These are phyloP conservation scores for Yamadazyma kanchanaburiensis DNA, from an alignment of 1,139 yeast genomes.

Conservation along the genomic window DNA sequence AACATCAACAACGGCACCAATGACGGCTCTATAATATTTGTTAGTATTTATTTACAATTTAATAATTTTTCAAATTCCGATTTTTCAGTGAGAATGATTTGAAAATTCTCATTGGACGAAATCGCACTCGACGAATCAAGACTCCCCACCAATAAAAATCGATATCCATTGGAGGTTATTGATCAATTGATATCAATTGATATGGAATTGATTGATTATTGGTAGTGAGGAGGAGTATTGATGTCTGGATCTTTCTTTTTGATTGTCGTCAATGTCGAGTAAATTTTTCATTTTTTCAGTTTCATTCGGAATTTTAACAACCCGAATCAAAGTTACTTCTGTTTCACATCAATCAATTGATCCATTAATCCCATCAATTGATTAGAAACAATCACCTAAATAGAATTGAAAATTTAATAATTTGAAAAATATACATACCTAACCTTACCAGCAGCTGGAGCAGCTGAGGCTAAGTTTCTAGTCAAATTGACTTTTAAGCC, in stretches of 20 bases:
- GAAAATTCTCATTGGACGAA: constrained; percentile 32
- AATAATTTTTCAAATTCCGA: constrained; percentile 9
- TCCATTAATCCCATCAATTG: too few species aligned
- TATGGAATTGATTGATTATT: too few species aligned
- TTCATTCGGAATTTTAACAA: too few species aligned
- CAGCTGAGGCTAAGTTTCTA: constrained; percentile 88
- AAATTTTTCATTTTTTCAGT: too few species aligned
- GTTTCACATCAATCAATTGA: too few species aligned
- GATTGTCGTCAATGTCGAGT: too few species aligned
- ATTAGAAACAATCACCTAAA: too few species aligned
- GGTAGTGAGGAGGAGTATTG: too few species aligned
- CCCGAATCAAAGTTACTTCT: too few species aligned
- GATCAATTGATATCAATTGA: constrained; percentile 1
- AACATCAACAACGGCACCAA: constrained; percentile 99
- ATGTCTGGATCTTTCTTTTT: too few species aligned
- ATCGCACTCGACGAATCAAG: constrained; percentile 5
- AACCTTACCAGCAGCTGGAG: constrained; percentile 82
- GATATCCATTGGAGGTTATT: not conserved
- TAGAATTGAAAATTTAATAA: too few species aligned
- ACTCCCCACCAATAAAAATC: not conserved
- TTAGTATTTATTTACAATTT: constrained; percentile 10
- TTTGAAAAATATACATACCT: constrained; percentile 82
- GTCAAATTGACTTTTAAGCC: constrained; percentile 54
- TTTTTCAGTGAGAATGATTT: constrained; percentile 11
- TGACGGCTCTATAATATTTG: constrained; percentile 69